Conservation (phyloP, 352 stramenopile genomes). For the Pythium myriotylum region DNA sequence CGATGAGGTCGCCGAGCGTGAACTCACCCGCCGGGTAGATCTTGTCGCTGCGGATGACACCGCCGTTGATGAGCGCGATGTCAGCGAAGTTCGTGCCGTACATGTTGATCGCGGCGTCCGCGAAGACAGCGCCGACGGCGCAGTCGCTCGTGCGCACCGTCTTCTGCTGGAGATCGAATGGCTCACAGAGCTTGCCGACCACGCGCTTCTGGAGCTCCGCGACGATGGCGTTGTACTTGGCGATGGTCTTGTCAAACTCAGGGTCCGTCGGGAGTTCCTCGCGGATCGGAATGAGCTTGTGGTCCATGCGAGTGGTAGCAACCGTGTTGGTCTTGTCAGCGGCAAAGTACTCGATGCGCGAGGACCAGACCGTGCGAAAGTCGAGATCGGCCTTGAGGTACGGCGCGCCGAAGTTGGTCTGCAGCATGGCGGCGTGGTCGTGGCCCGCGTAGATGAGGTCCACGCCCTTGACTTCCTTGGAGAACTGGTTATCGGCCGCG, state of each 20-base stretch:
- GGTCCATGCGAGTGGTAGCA: slow-evolving; percentile 22
- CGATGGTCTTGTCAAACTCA: slow-evolving; percentile 23
- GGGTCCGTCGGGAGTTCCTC: slow-evolving; percentile 23
- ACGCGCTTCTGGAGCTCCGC: slow-evolving; percentile 12
- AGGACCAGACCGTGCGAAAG: slow-evolving; percentile 34
- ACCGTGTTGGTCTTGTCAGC: slow-evolving; percentile 1
- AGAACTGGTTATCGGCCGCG: slow-evolving; percentile 30
- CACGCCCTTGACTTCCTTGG: slow-evolving; percentile 30
- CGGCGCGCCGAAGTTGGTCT: slow-evolving; percentile 29
- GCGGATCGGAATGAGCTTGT: slow-evolving; percentile 26
- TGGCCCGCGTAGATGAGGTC: slow-evolving; percentile 38
- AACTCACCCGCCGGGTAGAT: slow-evolving; percentile 28
- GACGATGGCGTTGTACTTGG: slow-evolving; percentile 19
- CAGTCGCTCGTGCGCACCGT: slow-evolving; percentile 22
- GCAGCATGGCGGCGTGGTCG: slow-evolving; percentile 33
- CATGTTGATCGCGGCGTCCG: slow-evolving; percentile 18
- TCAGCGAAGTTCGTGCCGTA: slow-evolving; percentile 21
- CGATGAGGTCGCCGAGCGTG: slow-evolving; percentile 32
- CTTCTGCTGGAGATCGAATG: slow-evolving; percentile 19
- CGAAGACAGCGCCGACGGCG: slow-evolving; percentile 27
- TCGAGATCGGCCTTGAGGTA: slow-evolving; percentile 37
- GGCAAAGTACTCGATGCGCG: slow-evolving; percentile 30
- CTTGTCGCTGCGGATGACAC: slow-evolving; percentile 31
- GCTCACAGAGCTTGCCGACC: slow-evolving; percentile 26
- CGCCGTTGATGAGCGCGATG: slow-evolving; percentile 27